Base-by-base conservation (phyloP, 2,329 filamentous ascomycete species). In the Scedosporium minutisporum region DNA sequence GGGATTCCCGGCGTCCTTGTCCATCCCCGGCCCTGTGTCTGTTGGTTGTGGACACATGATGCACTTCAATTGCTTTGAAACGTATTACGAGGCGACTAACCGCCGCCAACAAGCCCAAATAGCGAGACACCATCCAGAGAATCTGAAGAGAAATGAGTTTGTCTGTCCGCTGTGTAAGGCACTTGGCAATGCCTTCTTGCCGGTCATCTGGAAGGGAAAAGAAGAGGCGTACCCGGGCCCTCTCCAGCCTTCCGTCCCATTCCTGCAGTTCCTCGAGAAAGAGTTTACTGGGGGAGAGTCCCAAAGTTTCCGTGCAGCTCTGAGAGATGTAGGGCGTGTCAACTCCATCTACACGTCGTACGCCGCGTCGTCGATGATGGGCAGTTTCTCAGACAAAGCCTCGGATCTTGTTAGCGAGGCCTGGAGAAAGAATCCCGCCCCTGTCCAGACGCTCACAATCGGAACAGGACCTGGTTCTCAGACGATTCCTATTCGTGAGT, bases 131-230 rank as follows among this genome's bases (percentile, higher is more conserved):
- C 95, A 97, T 68, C 95, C 95, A 0, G 96, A 99, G 72, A 83
- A 87, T 62, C 82, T 91, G 1, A 80, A 83, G 21, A 80, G 84
- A 53, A 89, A 96, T 65, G 95, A 99, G 69, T 99, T 99, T 72
- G 90, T 97, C 62, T 99, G 95, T 68, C 95, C 95, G 1, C 80
- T 99, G 0, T 99, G 95, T 78, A 99, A 99, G 75, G 96, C 95
- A 3, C 81, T 99, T 0, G 95, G 95, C 2, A 99, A 99, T 71
- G 85, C 91, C 0, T 99, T 99, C 76, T 74, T 99, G 44, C 96
- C 96, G 0, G 91, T 99, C 65, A 87, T 96, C 44, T 99, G 95
- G 95, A 96, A 93, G 72, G 90, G 90, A 27, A 88, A 96, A 70
- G 90, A 96, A 68, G 90, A 96, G 71, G 85, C 87, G 1, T 91